phyloP scores from a whole-genome alignment of 2,329 filamentous ascomycete species.

The Sporothrix humicola region DNA sequence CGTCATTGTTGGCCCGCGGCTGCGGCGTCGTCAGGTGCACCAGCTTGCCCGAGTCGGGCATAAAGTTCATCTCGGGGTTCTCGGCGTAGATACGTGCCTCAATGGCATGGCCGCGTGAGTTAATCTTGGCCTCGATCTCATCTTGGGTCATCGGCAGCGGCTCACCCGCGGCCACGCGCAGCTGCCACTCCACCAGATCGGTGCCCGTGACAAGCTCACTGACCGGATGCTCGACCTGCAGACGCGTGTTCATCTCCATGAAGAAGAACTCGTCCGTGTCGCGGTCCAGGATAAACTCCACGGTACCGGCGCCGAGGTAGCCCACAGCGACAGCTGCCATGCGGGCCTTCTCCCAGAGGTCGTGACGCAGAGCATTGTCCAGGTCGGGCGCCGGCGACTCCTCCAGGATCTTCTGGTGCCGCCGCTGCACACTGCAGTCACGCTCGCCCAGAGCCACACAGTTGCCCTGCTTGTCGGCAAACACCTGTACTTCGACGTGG shows the following conservation, averaged over 20 bases:
- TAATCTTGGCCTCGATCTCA: constrained; percentile 76
- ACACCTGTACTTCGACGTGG: constrained; percentile 90
- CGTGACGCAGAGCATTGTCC: constrained; percentile 61
- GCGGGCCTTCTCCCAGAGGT: constrained; percentile 70
- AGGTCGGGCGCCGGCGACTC: constrained; percentile 80
- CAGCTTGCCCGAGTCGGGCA: constrained; percentile 89
- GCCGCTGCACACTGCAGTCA: constrained; percentile 84
- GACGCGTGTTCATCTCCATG: constrained; percentile 82
- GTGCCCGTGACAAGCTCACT: constrained; percentile 73
- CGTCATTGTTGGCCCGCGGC: constrained; percentile 34
- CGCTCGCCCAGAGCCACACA: constrained; percentile 85
- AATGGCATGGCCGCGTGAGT: constrained; percentile 80
- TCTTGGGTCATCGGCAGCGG: constrained; percentile 61
- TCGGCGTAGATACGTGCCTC: constrained; percentile 97
- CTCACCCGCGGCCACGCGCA: constrained; percentile 71
- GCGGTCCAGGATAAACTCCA: constrained; percentile 90
- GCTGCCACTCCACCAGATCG: constrained; percentile 93
- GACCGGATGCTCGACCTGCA: constrained; percentile 97
- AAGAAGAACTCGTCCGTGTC: constrained; percentile 81
- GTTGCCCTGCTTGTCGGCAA: constrained; percentile 79
- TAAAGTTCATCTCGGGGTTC: constrained; percentile 88
- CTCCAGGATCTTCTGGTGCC: constrained; percentile 91
- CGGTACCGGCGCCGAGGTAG: constrained; percentile 89
- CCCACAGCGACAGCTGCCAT: constrained; percentile 73
- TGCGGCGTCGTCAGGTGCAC: constrained; percentile 78